Conservation (phyloP, 2,329 filamentous ascomycete genomes). For the Aspergillus melleus region DNA sequence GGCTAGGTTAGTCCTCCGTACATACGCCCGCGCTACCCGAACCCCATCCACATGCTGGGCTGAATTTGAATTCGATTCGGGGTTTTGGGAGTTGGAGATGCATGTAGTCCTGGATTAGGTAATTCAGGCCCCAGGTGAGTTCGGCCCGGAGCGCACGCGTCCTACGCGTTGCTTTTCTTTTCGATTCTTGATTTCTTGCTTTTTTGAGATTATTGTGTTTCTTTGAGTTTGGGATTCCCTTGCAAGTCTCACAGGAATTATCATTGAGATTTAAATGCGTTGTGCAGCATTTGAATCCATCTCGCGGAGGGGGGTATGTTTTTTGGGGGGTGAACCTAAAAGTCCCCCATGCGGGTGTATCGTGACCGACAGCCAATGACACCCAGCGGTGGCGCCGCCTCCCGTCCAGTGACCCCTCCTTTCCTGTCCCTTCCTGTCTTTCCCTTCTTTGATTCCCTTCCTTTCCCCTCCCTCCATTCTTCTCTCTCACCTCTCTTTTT, state of each 20-base stretch:
- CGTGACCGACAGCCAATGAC: constrained; percentile 15
- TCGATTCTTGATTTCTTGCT: background rate
- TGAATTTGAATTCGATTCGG: background rate
- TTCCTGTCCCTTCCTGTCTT: background rate
- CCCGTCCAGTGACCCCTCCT: background rate
- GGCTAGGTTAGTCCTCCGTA: constrained; percentile 12
- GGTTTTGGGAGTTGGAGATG: background rate
- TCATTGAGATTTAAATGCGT: no score
- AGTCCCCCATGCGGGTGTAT: background rate
- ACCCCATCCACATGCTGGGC: constrained; percentile 9
- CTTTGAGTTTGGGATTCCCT: background rate
- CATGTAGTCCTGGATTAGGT: constrained; percentile 3
- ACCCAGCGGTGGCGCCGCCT: constrained; percentile 13
- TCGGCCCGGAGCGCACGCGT: background rate
- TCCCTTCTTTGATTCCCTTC: background rate
- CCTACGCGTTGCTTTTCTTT: background rate
- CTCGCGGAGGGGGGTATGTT: no score
- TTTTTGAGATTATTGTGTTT: background rate
- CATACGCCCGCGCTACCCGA: constrained; percentile 20
- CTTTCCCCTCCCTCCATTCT: background rate
- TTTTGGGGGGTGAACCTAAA: background rate
- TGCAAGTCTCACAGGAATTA: no score
- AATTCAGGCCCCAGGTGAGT: background rate
- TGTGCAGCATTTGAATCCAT: no score
- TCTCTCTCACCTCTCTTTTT: background rate